These are phyloP conservation scores for Tylopilus sp. DNA, from an alignment of 768 basidiomycete species.

Conservation along the genomic window DNA sequence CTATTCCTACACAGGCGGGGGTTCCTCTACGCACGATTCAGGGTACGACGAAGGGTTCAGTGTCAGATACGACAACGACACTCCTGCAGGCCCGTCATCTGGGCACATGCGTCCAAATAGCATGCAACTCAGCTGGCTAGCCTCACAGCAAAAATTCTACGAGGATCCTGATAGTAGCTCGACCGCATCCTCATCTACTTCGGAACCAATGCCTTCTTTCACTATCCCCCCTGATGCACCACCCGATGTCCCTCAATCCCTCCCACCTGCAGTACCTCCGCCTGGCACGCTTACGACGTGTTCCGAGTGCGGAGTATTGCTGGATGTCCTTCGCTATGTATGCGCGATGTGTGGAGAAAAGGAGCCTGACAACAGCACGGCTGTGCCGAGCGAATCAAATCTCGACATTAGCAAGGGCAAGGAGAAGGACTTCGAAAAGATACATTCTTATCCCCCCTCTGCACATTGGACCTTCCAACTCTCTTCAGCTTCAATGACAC, in stretches of 20 bases:
- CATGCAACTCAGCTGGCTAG: slow-evolving; percentile 65
- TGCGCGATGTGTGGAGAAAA: slow-evolving; percentile 88
- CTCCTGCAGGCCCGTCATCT: slow-evolving; percentile 22
- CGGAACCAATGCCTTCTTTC: slow-evolving; percentile 15
- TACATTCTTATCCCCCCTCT: slow-evolving; percentile 34
- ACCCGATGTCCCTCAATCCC: slow-evolving; percentile 50
- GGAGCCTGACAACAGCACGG: slow-evolving; percentile 36
- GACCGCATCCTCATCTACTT: slow-evolving; percentile 13
- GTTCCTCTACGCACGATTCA: slow-evolving; percentile 51
- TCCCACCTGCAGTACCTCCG: slow-evolving; percentile 48
- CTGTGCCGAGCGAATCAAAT: slow-evolving; percentile 7
- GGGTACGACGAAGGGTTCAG: slow-evolving; percentile 50
- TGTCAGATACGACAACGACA: slow-evolving; percentile 31
- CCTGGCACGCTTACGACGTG: slow-evolving; percentile 71
- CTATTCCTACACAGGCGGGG: slow-evolving; percentile 60
- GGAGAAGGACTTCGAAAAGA: slow-evolving; percentile 31
- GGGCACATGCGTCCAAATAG: slow-evolving; percentile 55
- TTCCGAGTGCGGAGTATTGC: slow-evolving; percentile 69
- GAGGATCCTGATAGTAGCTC: slow-evolving; percentile 17
- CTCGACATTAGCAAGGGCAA: slow-evolving; percentile 42
- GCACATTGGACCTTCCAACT: slow-evolving; percentile 29
- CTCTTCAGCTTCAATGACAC: slow-evolving; percentile 16
- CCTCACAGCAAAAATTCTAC: slow-evolving; percentile 42
- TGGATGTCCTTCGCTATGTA: slow-evolving; percentile 87
- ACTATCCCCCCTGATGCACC: slow-evolving; percentile 38